These are phyloP conservation scores for Flaveria floridana DNA, from an alignment of 140 eudicot genomes.

Conservation along the genomic window DNA sequence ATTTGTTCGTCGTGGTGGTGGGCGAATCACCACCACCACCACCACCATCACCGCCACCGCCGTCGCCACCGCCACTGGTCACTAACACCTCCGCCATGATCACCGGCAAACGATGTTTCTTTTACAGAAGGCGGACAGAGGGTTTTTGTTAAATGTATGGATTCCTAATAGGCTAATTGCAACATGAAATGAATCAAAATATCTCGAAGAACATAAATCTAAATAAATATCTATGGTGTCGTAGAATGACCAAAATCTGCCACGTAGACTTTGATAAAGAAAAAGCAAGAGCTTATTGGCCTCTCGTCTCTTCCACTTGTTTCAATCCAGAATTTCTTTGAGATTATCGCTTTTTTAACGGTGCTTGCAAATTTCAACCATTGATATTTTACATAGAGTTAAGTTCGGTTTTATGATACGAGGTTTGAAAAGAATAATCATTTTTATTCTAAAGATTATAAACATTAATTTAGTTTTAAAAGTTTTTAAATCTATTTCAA, in stretches of 20 bases:
- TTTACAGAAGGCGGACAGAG: background rate
- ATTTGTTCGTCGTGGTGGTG: constrained; percentile 4
- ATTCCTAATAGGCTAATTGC: background rate
- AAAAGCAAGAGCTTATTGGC: constrained; percentile 50
- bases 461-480: too few species aligned
- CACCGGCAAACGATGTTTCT: too few species aligned
- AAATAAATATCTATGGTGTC: constrained; percentile 27
- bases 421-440: too few species aligned
- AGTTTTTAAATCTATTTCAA: too few species aligned
- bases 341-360: background rate
- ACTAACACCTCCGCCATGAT: background rate
- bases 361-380: constrained; percentile 21
- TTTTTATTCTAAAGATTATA: too few species aligned
- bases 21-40: constrained; percentile 25
- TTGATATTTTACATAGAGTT: too few species aligned
- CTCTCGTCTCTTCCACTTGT: constrained; percentile 39
- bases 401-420: too few species aligned
- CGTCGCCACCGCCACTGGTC: background rate
- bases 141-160: background rate
- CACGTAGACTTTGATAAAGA: constrained; percentile 41
- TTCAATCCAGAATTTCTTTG: background rate
- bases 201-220: constrained; percentile 31
- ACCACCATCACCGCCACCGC: background rate
- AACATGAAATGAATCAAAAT: constrained; percentile 28
- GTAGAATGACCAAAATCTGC: constrained; percentile 58